phyloP scores from a whole-genome alignment of 2,329 filamentous ascomycete genomes.

The Monosporascus ibericus region DNA sequence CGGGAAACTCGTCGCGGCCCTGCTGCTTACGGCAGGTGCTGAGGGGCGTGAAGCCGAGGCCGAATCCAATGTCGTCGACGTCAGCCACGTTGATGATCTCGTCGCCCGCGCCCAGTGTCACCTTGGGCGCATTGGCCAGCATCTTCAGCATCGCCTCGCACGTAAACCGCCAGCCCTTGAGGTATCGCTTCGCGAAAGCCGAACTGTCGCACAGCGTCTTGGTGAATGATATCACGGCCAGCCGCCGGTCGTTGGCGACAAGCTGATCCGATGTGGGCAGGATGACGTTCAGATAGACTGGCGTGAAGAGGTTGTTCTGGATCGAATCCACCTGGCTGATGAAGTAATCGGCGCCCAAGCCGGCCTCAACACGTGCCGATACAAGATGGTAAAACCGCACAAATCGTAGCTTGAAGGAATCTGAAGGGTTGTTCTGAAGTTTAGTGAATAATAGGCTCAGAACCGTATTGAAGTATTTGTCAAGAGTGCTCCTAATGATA shows the following conservation, averaged over 20 bases:
- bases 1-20: constrained; percentile 74
- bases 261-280: constrained; percentile 86
- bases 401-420: constrained; percentile 80
- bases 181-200: constrained; percentile 74
- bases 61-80: constrained; percentile 91
- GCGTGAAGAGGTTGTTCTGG: constrained; percentile 73
- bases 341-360: constrained; percentile 90
- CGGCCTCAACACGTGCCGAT: constrained; percentile 68
- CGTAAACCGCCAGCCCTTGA: constrained; percentile 87
- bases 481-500: constrained; percentile 49
- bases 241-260: constrained; percentile 84
- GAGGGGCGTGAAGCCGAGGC: constrained; percentile 86
- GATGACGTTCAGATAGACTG: constrained; percentile 81
- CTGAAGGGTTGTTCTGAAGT: constrained; percentile 61
- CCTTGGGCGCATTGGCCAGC: constrained; percentile 75
- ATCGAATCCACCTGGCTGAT: constrained; percentile 77
- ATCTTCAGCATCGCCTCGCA: constrained; percentile 85
- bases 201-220: constrained; percentile 85
- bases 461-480: constrained; percentile 74
- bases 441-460: constrained; percentile 76
- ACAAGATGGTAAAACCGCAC: constrained; percentile 93
- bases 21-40: constrained; percentile 77
- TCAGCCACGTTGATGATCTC: constrained; percentile 82
- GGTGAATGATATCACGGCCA: constrained; percentile 85
- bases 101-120: constrained; percentile 59